A percentile compares a stretch with the other conserved stretches of the same genome.
phyloP scores from a whole-genome alignment of 2,329 filamentous ascomycete species.

The Chrysoporthe austroafricana region DNA sequence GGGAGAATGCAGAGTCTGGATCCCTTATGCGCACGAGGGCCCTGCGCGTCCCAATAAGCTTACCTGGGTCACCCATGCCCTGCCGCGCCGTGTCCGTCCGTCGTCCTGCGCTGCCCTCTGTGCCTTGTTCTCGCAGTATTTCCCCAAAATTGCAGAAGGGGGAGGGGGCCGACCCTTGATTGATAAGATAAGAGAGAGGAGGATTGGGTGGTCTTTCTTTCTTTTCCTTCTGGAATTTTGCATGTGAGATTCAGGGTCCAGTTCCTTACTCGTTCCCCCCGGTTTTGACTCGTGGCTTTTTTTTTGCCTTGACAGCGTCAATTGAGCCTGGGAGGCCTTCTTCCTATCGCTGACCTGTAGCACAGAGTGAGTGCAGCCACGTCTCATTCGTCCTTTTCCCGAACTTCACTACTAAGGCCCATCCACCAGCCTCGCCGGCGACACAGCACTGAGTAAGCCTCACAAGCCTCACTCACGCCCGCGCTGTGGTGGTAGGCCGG shows the following conservation, averaged over 20 bases:
- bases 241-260: constrained; percentile 11
- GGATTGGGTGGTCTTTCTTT: no score
- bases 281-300: not conserved
- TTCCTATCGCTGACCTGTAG: no score
- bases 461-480: not conserved
- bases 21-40: not conserved
- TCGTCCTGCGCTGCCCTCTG: no score
- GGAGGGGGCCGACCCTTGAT: not conserved
- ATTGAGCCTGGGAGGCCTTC: not conserved
- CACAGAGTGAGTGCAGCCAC: no score
- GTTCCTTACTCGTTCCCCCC: not conserved
- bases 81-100: no score
- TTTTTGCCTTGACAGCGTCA: not conserved
- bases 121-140: not conserved
- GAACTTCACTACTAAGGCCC: not conserved
- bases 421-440: not conserved
- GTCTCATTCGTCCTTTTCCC: no score
- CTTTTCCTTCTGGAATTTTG: not conserved
- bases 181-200: not conserved
- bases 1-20: no score
- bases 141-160: not conserved
- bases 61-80: not conserved
- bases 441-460: not conserved
- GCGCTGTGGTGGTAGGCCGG: no score
- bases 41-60: constrained; percentile 1